Evolutionary conservation across 306 rosid species (phyloP).

Genomic region (Chamaecrista fasciculata): DNA sequence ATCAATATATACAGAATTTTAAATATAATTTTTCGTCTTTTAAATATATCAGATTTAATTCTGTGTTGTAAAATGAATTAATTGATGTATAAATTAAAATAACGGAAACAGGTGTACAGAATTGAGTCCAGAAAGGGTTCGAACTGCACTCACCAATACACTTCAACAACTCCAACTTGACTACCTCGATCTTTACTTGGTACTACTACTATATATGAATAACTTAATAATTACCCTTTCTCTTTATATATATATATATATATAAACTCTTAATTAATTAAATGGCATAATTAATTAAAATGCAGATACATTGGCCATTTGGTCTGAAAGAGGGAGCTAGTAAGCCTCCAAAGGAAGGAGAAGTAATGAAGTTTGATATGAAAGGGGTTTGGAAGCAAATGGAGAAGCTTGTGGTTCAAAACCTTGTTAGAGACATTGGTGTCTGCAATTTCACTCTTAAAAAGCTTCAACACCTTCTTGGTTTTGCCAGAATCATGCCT

Average conservation of each 20-base stretch:
- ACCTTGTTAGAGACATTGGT: constrained; percentile 54
- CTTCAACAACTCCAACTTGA: constrained; percentile 63
- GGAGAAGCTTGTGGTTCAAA: constrained; percentile 55
- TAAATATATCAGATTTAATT: too few species aligned
- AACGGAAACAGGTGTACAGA: constrained; percentile 58
- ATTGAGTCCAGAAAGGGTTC: constrained; percentile 61
- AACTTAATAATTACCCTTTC: too few species aligned
- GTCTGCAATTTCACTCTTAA: constrained; percentile 47
- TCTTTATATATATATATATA: neutral
- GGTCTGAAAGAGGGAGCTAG: constrained; percentile 46
- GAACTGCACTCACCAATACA: constrained; percentile 49
- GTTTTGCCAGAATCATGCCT: constrained; percentile 44
- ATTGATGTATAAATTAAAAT: too few species aligned
- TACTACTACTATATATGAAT: too few species aligned
- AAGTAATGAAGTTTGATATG: constrained; percentile 49
- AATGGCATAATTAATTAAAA: neutral
- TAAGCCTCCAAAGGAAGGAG: constrained; percentile 50
- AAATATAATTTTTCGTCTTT: too few species aligned
- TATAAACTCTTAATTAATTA: too few species aligned
- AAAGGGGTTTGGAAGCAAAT: constrained; percentile 63
- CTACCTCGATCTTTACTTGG: constrained; percentile 65
- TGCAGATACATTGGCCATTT: constrained; percentile 59
- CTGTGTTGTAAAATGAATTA: too few species aligned
- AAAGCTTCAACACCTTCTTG: constrained; percentile 41
- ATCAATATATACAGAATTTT: too few species aligned